Evolutionary conservation across 2,329 filamentous ascomycete species (phyloP), one percentile per base, ranked within the genome.

Genomic region (Trichoderma semiorbis): DNA sequence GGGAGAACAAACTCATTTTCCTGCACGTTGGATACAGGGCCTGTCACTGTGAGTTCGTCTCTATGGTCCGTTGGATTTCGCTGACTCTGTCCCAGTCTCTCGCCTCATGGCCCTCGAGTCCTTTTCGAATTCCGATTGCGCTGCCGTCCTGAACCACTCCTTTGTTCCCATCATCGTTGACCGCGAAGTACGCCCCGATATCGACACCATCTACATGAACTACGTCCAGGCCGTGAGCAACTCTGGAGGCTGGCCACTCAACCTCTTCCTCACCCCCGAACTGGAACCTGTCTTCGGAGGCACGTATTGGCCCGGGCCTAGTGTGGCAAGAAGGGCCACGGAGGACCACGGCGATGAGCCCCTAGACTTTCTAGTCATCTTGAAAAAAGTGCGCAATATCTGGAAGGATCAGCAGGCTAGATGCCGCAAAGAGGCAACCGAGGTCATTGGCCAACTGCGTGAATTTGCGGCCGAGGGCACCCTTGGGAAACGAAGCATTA

Each of bases 131-230:
- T 85, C 89, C 2, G 90, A 94, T 74, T 91, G 97, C 73, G 94
- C 96, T 18, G 83, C 89, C 28, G 86, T 97, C 71, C 86, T 99
- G 43, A 99, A 98, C 83, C 86, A 91, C 73, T 89, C 90, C 71
- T 99, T 98, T 80, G 90, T 99, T 58, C 95, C 96, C 5, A 90
- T 98, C 80, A 92, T 98, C 77, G 89, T 98, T 78, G 96, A 99
- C 81, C 90, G 95, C 73, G 96, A 99, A 82, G 94, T 97, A 82
- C 90, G 95, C 30, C 95, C 95, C 10, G 95, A 98, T 79, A 90
- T 98, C 74, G 96, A 99, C 79, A 91, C 93, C 73, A 95, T 98
- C 75, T 98, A 98, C 81, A 98, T 98, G 94, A 97, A 97, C 83
- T 99, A 97, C 81, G 92, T 97, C 53, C 94, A 98, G 80, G 95